These are phyloP conservation scores for Blepharisma stoltei DNA, from an alignment of 73 alveolate species.

Conservation along the genomic window DNA sequence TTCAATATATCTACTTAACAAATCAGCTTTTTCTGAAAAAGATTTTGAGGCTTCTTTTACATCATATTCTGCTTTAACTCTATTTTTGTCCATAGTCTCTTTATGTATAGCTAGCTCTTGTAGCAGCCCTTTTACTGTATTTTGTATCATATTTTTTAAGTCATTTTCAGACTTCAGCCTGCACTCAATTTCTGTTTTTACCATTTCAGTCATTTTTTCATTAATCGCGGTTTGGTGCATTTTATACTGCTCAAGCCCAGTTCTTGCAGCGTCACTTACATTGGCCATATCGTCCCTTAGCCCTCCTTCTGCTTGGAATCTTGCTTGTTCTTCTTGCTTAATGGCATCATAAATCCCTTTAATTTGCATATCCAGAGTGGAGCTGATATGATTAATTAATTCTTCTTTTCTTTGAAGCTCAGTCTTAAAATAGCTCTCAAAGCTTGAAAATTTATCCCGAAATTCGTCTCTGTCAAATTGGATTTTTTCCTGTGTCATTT, in stretches of 20 bases:
- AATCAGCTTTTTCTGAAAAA: slow-evolving; percentile 59
- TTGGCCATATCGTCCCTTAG: slow-evolving; percentile 55
- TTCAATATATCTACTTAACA: slow-evolving; percentile 58
- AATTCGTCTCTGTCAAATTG: slow-evolving; percentile 59
- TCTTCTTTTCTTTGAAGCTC: slow-evolving; percentile 69
- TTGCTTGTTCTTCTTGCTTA: slow-evolving; percentile 50
- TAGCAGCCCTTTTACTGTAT: slow-evolving; percentile 50
- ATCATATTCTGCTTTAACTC: slow-evolving; percentile 41
- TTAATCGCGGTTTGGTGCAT: slow-evolving; percentile 50
- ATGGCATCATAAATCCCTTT: slow-evolving; percentile 57
- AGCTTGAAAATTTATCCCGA: slow-evolving; percentile 48
- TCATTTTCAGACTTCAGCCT: slow-evolving; percentile 39
- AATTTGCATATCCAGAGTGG: slow-evolving; percentile 51
- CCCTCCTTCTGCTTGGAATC: slow-evolving; percentile 53
- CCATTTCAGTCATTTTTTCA: slow-evolving; percentile 66
- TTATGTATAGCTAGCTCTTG: slow-evolving; percentile 53
- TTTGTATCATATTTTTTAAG: slow-evolving; percentile 44
- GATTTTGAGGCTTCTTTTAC: slow-evolving; percentile 57
- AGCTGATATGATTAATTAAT: slow-evolving; percentile 41
- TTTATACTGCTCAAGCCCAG: slow-evolving; percentile 50
- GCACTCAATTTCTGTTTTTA: slow-evolving; percentile 57
- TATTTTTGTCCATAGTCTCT: slow-evolving; percentile 44
- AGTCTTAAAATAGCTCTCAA: slow-evolving; percentile 55
- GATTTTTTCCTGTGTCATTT: slow-evolving; percentile 39
- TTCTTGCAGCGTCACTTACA: slow-evolving; percentile 36